Evolutionary conservation across 2,329 filamentous ascomycete genomes (phyloP).

Genomic region (Beauveria bassiana): DNA sequence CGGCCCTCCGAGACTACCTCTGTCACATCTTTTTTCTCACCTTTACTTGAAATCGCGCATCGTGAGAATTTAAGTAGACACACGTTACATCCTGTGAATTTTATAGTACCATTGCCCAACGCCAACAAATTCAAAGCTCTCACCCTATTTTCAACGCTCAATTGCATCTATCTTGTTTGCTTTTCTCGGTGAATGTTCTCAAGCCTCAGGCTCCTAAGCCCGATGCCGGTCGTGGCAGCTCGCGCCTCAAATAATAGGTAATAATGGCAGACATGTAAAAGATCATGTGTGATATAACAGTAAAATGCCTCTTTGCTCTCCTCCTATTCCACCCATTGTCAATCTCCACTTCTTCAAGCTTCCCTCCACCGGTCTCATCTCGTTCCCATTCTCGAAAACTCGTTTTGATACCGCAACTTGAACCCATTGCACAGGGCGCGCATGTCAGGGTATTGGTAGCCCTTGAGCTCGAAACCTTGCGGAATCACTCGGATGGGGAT

Average conservation of each 20-base stretch:
- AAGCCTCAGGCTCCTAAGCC: neutral
- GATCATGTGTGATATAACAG: conserved; percentile 7
- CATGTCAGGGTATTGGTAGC: conserved; percentile 89
- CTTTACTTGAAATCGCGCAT: neutral
- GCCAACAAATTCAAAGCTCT: neutral
- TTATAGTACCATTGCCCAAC: neutral
- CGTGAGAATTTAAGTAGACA: too few species aligned
- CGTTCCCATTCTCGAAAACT: conserved; percentile 53
- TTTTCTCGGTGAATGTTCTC: conserved; percentile 2
- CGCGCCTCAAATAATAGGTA: neutral
- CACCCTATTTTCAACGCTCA: neutral
- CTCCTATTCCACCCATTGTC: neutral
- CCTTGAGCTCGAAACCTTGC: conserved; percentile 85
- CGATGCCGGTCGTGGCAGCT: neutral
- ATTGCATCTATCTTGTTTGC: conserved; percentile 1
- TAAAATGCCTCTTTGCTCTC: neutral
- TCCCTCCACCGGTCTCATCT: conserved; percentile 17
- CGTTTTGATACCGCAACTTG: conserved; percentile 68
- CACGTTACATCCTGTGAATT: neutral
- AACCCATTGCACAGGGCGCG: conserved; percentile 93
- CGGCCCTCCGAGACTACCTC: neutral
- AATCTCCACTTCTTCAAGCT: neutral
- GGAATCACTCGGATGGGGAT: conserved; percentile 89
- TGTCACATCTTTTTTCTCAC: neutral
- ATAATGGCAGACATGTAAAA: neutral